Evolutionary conservation across 2,329 filamentous ascomycete species (phyloP), one percentile per base, ranked within the genome.

Genomic region (Beauveria sp.): DNA sequence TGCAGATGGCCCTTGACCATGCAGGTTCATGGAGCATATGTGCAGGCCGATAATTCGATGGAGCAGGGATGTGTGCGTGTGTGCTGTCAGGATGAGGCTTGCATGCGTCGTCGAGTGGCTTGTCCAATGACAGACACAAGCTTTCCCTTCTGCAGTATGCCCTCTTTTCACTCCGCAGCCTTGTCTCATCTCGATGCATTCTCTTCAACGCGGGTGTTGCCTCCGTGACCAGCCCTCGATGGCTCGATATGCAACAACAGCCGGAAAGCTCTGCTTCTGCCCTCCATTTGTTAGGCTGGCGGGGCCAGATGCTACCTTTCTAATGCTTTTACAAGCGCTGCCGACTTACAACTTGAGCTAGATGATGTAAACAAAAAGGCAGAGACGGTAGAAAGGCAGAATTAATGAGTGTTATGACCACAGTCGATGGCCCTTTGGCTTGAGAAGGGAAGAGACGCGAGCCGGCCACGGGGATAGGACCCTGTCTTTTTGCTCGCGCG

Each of bases 1-100:
- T 58, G 20, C 16, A 26, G 47, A 44, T 7, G 18, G 46, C 34
- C 26, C 9, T n/a, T 26, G 50, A 46, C 41, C 61, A 50, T 64
- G 52, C 50, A 55, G 61, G 44, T 60, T 62, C 62, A 59, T 59
- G 56, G 56, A 30, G 47, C 55, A 8, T 24, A 59, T n/a, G 40
- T 59, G 56, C 56, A 59, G 37, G 56, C 48, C 56, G 44, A 52
- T 52, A 53, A 44, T 53, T 59, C 56, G 47, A 59, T 59, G 56
- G 22, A 34, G 56, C 56, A 59, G 48, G 56, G 48, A 26, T 52
- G 24, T 34, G 48, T 34, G 24, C 30, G 48, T 51, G 48, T 30
- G n/a, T n/a, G 44, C 55, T 51, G 46, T 41, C 55, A 43, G 55
- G 30, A 43, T 30, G 46, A 48, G 22, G 55, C 34, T 34, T 41